Base-by-base conservation (phyloP, 768 basidiomycete species). In the Collybiopsis confluens region DNA sequence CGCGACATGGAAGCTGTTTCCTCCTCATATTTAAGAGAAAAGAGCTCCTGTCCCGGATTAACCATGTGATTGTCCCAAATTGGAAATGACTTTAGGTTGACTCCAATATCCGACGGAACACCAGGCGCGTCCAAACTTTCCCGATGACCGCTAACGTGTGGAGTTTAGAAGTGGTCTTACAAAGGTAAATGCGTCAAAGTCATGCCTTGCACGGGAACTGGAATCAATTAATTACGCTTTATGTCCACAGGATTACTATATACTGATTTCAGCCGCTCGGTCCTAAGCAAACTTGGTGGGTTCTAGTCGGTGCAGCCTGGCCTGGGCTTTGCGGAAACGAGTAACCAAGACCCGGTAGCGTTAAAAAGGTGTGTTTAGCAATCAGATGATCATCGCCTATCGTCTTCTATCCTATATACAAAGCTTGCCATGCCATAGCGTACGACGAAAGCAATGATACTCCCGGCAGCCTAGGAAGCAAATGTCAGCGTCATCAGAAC, bases 381-480 rank as follows among this genome's bases (percentile, higher is more conserved):
- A 6, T 42, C 40, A 6, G n/a, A 42, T 42, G 7, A 42, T 33
- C 30, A 33, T 33, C 30, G 5, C 30, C 30, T 33, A 33, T 33
- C 20, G 16, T 48, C 18, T 16, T 35, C 37, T 21, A 27, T 11
- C n/a, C 9, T 24, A 5, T 28, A 47, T 36, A 47, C 18, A 46
- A 47, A n/a, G 10, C 45, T 81, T 3, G 92, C 93, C 11, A 95
- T 76, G 8, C 94, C 95, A 62, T 99, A 98, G 61, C 96, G 78
- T 28, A 98, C 80, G 20, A 78, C 73, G 67, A 98, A 98, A 7
- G 92, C 97, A 9, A 90, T 51, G 3, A 81, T 61, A 67, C 92
- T 97, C 42, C 95, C 90, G 9, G 75, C 71, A 55, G 86, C 68
- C 88, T 93, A 54, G 44, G 30, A 35, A n/a, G 18, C 46, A 18